Base-by-base conservation (phyloP, 2,329 filamentous ascomycete genomes). In the Remersonia thermophila region DNA sequence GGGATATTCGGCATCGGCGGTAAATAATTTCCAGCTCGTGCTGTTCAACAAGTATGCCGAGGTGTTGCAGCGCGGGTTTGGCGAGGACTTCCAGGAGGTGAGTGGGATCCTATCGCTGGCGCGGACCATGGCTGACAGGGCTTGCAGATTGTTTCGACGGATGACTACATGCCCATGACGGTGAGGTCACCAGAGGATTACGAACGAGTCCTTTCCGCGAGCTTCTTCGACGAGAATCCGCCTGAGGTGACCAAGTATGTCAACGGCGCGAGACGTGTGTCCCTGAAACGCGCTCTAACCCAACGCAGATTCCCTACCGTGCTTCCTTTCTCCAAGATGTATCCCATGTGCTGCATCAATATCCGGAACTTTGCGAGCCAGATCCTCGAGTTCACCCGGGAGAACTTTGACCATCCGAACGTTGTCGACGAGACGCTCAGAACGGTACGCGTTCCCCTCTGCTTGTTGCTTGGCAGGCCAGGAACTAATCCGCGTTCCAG, bases 121-220 rank as follows among this genome's bases (percentile, higher is more conserved):
- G 9, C 12, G 13, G 26, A n/a, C 10, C 33, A n/a, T 37, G 13
- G 18, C 29, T 37, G 13, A 36, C 26, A 32, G 38, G n/a, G n/a
- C n/a, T 49, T 27, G 53, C 36, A 18, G 70, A 79, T 79, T 49
- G 74, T 80, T 12, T 77, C 83, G n/a, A 95, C 85, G 1, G 91
- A 98, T 55, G 91, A 98, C 58, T 98, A 98, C 59, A 98, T 98
- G 89, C 93, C 91, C 2, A 96, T 98, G 91, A 83, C 85, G 2
- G 93, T 96, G 55, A 84, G 86, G 51, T 86, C 81, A 14, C 61
- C 71, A 12, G 87, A 94, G 50, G 87, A 96, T 52, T 96, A 93
- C 54, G 84, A 93, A 51, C 94, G 95, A 52, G 89, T 98, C 26
- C 75, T 95, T 96, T 41, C 93, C 83, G 61, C 98, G 89, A 89